phyloP scores from a whole-genome alignment of 768 basidiomycete species.

The Macrolepiota fuliginosa region DNA sequence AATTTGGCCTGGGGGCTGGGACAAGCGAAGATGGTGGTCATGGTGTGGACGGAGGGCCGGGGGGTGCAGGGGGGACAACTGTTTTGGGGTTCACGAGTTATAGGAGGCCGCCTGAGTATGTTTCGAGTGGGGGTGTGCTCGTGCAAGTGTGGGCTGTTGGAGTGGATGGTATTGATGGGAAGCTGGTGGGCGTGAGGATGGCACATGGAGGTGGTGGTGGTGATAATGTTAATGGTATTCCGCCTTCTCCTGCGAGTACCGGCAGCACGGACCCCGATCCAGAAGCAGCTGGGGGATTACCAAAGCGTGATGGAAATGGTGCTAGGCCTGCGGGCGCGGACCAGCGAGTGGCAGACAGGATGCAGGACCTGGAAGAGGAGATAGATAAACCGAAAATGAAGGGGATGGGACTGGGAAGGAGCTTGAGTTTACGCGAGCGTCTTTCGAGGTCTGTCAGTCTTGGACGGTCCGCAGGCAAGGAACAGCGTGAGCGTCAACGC shows the following conservation, averaged over 20 bases:
- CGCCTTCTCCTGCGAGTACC: not conserved
- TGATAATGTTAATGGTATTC: not conserved
- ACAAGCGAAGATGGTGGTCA: slow-evolving; percentile 2
- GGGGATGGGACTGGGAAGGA: slow-evolving; percentile 14
- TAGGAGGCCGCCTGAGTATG: slow-evolving; percentile 69
- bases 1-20: not conserved
- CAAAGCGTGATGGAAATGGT: not conserved
- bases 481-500: not conserved
- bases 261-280: not conserved
- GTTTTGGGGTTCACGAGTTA: slow-evolving; percentile 69
- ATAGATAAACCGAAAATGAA: slow-evolving; percentile 10
- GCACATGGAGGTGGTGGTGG: slow-evolving; percentile 9
- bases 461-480: slow-evolving; percentile 6
- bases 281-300: slow-evolving; percentile 9
- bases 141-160: slow-evolving; percentile 92
- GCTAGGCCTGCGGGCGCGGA: not conserved
- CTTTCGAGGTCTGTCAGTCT: slow-evolving; percentile 10
- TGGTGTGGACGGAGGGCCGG: slow-evolving; percentile 19
- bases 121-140: slow-evolving; percentile 66
- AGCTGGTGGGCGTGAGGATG: slow-evolving; percentile 53
- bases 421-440: slow-evolving; percentile 17
- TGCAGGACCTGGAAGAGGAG: slow-evolving; percentile 4
- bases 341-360: slow-evolving; percentile 1
- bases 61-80: slow-evolving; percentile 16
- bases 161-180: slow-evolving; percentile 70